phyloP scores from a whole-genome alignment of 2,329 filamentous ascomycete genomes.

The Fusarium sp. region DNA sequence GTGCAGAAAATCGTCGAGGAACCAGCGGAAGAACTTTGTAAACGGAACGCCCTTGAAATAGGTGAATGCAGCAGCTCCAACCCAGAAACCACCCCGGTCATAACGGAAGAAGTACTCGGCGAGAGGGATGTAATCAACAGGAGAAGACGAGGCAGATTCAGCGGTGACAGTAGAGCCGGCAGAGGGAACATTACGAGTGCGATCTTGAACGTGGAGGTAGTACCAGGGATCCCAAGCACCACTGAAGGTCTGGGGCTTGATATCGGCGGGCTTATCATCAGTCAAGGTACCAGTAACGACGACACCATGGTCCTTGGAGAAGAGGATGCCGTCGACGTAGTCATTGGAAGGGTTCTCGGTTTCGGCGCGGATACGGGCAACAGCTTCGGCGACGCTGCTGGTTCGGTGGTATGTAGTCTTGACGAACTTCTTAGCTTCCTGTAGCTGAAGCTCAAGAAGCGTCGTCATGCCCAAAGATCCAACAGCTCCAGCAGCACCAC shows the following conservation, averaged over 20 bases:
- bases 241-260: slow-evolving; percentile 64
- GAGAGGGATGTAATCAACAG: slow-evolving; percentile 71
- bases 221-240: slow-evolving; percentile 78
- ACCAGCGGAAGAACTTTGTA: slow-evolving; percentile 72
- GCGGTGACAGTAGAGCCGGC: slow-evolving; percentile 30
- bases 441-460: slow-evolving; percentile 70
- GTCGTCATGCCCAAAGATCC: slow-evolving; percentile 75
- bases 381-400: slow-evolving; percentile 54
- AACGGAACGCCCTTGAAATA: slow-evolving; percentile 76
- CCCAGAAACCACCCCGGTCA: slow-evolving; percentile 82
- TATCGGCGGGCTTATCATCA: slow-evolving; percentile 55
- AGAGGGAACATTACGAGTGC: slow-evolving; percentile 49
- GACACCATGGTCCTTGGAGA: slow-evolving; percentile 65
- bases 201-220: slow-evolving; percentile 72
- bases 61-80: slow-evolving; percentile 72
- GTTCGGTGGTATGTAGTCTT: slow-evolving; percentile 67
- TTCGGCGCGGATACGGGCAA: slow-evolving; percentile 59
- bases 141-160: slow-evolving; percentile 38
- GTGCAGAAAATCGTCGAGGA: slow-evolving; percentile 78
- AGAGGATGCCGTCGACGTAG: slow-evolving; percentile 78
- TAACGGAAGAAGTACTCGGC: slow-evolving; percentile 82
- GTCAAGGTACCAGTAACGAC: slow-evolving; percentile 71
- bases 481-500: slow-evolving; percentile 73
- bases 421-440: slow-evolving; percentile 67
- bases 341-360: slow-evolving; percentile 60